Evolutionary conservation across 1,284 basidiomycete genomes (phyloP), one percentile per base, ranked within the genome.

Genomic region (Lentinus polychrous): DNA sequence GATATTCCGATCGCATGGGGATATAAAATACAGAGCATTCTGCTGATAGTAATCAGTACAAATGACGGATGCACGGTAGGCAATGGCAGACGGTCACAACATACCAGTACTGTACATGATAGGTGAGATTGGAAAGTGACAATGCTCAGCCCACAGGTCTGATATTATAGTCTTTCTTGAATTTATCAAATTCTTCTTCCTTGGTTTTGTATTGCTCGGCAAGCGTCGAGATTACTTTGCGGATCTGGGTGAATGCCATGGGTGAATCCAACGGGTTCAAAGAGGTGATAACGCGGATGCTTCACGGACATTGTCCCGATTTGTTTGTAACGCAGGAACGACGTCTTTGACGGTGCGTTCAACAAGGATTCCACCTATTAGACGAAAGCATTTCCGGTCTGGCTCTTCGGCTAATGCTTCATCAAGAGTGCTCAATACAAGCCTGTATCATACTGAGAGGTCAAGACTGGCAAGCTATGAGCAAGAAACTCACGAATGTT

Each of bases 321-420:
- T 95, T 12, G 84, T 91, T 65, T 91, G 80, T 37, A 97, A 69
- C 18, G 89, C 84, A 36, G 95, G 95, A 31, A 93, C 83, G 31
- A 99, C 93, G 59, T 99, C 96, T 63, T 89, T 86, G 40, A 99
- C 96, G 0, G 93, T 98, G 42, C 94, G 79, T 66, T 99, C 94
- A 22, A 98, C 94, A 8, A 99, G 78, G 2, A 97, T 86, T 24
- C 95, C 96, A 10, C 96, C 96, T 52, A 99, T 90, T 56, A 99
- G 76, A 43, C 96, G 84, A 70, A 98, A 99, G 69, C 96, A 99
- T 69, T 92, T 94, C 52, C 96, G 83, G 61, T 84, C 77, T 20
- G 95, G 93, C 52, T 95, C 91, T 50, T 79, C 77, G 27, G 73
- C 75, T 37, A 89, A 72, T 7, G 83, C 83, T 57, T 94, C 85